A percentile compares a stretch with the other conserved stretches of the same genome.
Evolutionary conservation across 176 grass and related monocot genomes (phyloP).

Genomic region (Chloris gayana): DNA sequence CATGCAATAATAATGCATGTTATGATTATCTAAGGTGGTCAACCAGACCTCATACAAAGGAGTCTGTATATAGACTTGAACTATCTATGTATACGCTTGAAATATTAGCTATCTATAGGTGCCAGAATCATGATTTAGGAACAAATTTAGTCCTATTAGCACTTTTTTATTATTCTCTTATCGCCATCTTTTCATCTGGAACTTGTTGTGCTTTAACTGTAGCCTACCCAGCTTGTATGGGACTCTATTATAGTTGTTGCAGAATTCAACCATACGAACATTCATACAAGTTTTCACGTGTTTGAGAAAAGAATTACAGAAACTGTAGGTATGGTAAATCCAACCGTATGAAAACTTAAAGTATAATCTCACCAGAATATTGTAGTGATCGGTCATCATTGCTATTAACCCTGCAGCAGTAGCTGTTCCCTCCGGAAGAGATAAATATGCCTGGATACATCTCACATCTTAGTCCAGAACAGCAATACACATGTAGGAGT

Average conservation of each 20-base stretch:
- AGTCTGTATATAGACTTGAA: not conserved
- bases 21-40: not conserved
- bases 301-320: constrained; percentile 19
- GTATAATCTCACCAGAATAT: constrained; percentile 76
- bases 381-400: constrained; percentile 98
- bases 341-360: constrained; percentile 24
- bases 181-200: not conserved
- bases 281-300: constrained; percentile 1
- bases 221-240: not conserved
- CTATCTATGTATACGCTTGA: not conserved
- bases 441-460: constrained; percentile 90
- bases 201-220: not conserved
- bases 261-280: not conserved
- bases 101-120: not conserved
- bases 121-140: not conserved
- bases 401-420: constrained; percentile 90
- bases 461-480: constrained; percentile 34
- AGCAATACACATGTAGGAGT: constrained; percentile 2
- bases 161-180: not conserved
- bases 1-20: not conserved
- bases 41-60: not conserved
- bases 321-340: constrained; percentile 1
- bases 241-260: not conserved
- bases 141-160: not conserved
- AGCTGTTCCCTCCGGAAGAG: constrained; percentile 87